Conservation (phyloP, 495 filamentous ascomycete genomes). For the Cenococcum geophilum region DNA sequence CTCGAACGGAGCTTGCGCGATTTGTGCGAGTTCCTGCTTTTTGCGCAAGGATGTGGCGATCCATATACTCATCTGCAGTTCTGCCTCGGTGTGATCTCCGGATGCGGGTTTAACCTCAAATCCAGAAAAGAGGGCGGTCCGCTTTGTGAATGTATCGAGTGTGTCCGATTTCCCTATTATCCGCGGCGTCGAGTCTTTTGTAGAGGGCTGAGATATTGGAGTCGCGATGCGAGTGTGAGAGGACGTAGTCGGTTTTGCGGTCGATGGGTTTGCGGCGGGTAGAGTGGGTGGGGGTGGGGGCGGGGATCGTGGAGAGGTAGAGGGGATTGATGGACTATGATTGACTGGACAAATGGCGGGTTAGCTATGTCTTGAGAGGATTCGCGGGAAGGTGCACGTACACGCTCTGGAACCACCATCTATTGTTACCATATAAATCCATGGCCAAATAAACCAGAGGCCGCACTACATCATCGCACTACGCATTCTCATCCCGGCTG, state of each 20-base stretch:
- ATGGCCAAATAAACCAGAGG: slow-evolving; percentile 19
- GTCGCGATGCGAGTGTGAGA: slow-evolving; percentile 16
- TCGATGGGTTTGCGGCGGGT: slow-evolving; percentile 5
- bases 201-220: slow-evolving; percentile 15
- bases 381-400: slow-evolving; percentile 3
- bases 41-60: slow-evolving; percentile 18
- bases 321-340: slow-evolving; percentile 1
- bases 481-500: slow-evolving; percentile 20
- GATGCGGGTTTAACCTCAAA: slow-evolving; percentile 15
- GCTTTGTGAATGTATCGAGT: slow-evolving; percentile 12
- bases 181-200: slow-evolving; percentile 6
- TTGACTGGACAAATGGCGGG: background rate
- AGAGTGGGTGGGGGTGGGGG: background rate
- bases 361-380: slow-evolving; percentile 14
- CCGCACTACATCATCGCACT: slow-evolving; percentile 16
- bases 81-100: slow-evolving; percentile 9
- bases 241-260: slow-evolving; percentile 20
- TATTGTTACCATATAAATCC: slow-evolving; percentile 12
- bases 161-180: slow-evolving; percentile 13
- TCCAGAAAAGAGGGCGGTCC: slow-evolving; percentile 17
- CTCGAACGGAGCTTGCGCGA: slow-evolving; percentile 8
- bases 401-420: slow-evolving; percentile 19
- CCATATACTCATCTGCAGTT: slow-evolving; percentile 21
- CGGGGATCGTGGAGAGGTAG: background rate
- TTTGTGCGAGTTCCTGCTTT: slow-evolving; percentile 14